Evolutionary conservation across 768 basidiomycete genomes (phyloP), one percentile per base, ranked within the genome.

Genomic region (Baorangia bicolor): DNA sequence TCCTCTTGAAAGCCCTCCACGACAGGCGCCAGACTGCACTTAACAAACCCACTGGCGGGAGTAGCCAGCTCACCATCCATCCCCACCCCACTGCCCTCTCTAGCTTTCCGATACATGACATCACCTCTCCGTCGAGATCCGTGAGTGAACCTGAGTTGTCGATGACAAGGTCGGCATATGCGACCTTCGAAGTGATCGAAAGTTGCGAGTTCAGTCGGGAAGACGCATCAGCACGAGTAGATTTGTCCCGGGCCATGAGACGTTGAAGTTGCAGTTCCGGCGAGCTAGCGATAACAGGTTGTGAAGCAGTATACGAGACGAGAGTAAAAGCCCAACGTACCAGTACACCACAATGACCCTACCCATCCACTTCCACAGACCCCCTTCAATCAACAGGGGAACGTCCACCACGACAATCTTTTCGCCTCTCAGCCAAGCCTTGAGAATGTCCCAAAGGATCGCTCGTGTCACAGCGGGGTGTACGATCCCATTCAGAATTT

Each of bases 311-410:
- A 21, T 21, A 31, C 18, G 4, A 40, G 23, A 41, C 20, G 40
- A 34, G 45, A 18, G 25, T 45, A 20, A 23, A 20, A 74, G 8
- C 13, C 4, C 2, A 16, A 56, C 82, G 47, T 51, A 97, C 96
- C 94, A 97, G 67, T 93, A 95, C 6, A 97, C 94, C 11, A 99
- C 87, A 4, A 94, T 79, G 23, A 98, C 85, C 58, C 81, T 80
- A 4, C 87, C 94, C 42, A 94, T 88, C 80, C 83, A 88, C 65
- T 81, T 84, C 84, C 88, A 93, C 35, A 98, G 67, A 2, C 87
- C 87, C 1, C 90, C 86, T 69, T 99, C 97, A 53, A 99, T 87
- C 53, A 99, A 75, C 48, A 98, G 73, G 31, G 97, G 97, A 6
- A 97, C 90, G 70, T 98, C 97, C 61, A 98, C 72, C 3, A 98